Evolutionary conservation across 768 basidiomycete genomes (phyloP).

Genomic region (Pulveroboletus sp.): DNA sequence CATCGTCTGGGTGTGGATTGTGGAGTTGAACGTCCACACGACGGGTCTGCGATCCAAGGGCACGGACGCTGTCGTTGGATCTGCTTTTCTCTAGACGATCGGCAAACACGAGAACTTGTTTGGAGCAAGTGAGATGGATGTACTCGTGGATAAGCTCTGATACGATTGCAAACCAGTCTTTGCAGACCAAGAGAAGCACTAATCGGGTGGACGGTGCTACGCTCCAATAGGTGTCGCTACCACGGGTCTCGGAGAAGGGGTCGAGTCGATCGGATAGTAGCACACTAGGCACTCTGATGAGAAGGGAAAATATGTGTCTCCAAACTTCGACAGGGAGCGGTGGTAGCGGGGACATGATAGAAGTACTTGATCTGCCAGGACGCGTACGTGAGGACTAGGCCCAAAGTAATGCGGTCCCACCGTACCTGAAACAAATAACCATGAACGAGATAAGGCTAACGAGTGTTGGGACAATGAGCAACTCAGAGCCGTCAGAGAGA

Average conservation of each 20-base stretch:
- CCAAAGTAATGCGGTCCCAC: background rate
- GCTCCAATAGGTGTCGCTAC: constrained; percentile 31
- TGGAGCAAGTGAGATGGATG: constrained; percentile 33
- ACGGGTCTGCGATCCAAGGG: constrained; percentile 36
- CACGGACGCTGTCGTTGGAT: constrained; percentile 15
- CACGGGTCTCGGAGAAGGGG: constrained; percentile 34
- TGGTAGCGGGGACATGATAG: constrained; percentile 16
- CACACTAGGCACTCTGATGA: constrained; percentile 33
- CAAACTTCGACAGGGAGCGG: constrained; percentile 37
- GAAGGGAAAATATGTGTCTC: constrained; percentile 35
- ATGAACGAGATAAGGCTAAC: background rate
- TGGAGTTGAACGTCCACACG: constrained; percentile 41
- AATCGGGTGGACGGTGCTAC: constrained; percentile 25
- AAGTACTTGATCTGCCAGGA: background rate
- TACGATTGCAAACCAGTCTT: constrained; percentile 34
- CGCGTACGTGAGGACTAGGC: constrained; percentile 2
- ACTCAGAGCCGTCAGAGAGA: background rate
- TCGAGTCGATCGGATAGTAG: constrained; percentile 34
- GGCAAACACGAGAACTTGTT: constrained; percentile 33
- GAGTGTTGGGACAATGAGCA: background rate
- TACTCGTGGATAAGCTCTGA: constrained; percentile 39
- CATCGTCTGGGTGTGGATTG: constrained; percentile 23
- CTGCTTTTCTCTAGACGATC: constrained; percentile 32
- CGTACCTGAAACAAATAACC: background rate
- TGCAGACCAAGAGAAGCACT: constrained; percentile 34